These are phyloP conservation scores for Lepiota brunneoincarnata DNA, from an alignment of 768 basidiomycete species.

Conservation along the genomic window DNA sequence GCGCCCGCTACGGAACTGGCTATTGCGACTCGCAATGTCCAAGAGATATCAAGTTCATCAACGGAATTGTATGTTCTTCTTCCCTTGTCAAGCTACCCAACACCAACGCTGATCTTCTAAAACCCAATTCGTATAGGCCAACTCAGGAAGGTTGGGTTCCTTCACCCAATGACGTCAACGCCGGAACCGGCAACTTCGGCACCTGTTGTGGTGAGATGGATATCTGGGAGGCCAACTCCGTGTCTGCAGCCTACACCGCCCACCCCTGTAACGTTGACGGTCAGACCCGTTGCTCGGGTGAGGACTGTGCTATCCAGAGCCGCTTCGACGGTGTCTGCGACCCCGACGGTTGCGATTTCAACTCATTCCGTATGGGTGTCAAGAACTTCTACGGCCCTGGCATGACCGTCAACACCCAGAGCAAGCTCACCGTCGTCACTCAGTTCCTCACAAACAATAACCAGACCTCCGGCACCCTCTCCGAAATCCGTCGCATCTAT, in stretches of 20 bases:
- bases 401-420: conserved; percentile 24
- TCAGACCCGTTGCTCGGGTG: conserved; percentile 32
- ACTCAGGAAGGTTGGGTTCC: conserved; percentile 43
- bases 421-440: conserved; percentile 24
- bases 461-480: conserved; percentile 28
- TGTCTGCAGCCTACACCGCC: conserved; percentile 38
- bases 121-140: conserved; percentile 35
- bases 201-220: conserved; percentile 46
- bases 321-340: conserved; percentile 33
- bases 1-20: conserved; percentile 56
- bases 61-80: conserved; percentile 42
- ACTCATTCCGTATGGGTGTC: conserved; percentile 45
- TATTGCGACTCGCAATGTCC: conserved; percentile 70
- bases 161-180: conserved; percentile 22
- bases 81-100: background rate
- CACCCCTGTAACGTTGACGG: conserved; percentile 32
- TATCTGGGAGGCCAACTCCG: conserved; percentile 43
- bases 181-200: conserved; percentile 36
- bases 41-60: conserved; percentile 59
- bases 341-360: conserved; percentile 47
- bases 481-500: conserved; percentile 13
- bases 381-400: conserved; percentile 36
- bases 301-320: conserved; percentile 23
- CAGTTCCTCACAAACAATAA: conserved; percentile 40
- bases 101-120: background rate